A percentile compares a stretch with the other conserved stretches of the same genome.
Evolutionary conservation across 805 yeast genomes (phyloP).

Genomic region (Saturnispora halmiae): DNA sequence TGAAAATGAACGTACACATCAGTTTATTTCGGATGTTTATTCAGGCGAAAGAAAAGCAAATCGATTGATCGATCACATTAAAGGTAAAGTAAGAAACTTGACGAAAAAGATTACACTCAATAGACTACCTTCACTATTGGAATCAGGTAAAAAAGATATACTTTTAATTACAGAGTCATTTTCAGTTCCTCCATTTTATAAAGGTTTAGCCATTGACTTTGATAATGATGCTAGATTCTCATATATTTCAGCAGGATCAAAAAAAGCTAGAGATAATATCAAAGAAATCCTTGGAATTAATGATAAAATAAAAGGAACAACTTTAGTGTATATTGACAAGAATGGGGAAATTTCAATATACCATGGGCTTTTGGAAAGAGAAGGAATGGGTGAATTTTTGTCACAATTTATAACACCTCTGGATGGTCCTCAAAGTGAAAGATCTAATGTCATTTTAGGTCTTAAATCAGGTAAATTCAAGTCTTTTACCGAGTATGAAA

Average conservation of each 20-base stretch:
- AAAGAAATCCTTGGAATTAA: conserved; percentile 11
- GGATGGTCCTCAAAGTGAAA: conserved; percentile 29
- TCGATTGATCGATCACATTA: conserved; percentile 44
- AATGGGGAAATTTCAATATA: conserved; percentile 15
- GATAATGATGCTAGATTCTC: conserved; percentile 42
- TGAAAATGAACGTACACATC: conserved; percentile 4
- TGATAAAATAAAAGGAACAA: conserved; percentile 17
- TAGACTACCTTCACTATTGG: conserved; percentile 21
- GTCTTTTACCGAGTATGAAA: conserved; percentile 17
- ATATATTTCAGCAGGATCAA: conserved; percentile 23
- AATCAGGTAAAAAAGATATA: conserved; percentile 29
- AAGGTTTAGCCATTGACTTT: conserved; percentile 64
- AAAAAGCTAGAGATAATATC: conserved; percentile 12
- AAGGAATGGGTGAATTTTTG: conserved; percentile 27
- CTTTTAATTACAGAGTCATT: conserved; percentile 46
- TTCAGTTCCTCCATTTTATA: conserved; percentile 45
- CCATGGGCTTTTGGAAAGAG: conserved; percentile 27
- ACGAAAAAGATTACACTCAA: conserved; percentile 40
- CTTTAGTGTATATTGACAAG: conserved; percentile 19
- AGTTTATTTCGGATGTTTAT: conserved; percentile 36
- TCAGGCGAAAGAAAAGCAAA: conserved; percentile 52
- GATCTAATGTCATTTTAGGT: conserved; percentile 18
- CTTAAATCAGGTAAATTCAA: conserved; percentile 19
- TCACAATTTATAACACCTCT: conserved; percentile 24
- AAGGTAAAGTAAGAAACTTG: conserved; percentile 56